Evolutionary conservation across 768 basidiomycete genomes (phyloP).

Genomic region (Auriculariales sp.): DNA sequence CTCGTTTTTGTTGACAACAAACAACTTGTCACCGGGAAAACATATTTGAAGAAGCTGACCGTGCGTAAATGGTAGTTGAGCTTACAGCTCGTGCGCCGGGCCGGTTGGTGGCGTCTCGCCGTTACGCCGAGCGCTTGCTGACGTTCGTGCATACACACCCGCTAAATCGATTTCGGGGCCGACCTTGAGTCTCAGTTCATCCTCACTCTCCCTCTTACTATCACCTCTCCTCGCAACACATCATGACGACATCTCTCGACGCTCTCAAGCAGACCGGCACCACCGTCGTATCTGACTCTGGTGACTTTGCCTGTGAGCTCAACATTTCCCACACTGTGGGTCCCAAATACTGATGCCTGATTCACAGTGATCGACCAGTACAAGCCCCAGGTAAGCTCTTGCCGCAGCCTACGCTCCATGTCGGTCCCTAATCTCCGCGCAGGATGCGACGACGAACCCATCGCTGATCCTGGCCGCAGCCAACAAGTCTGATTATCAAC

Average conservation of each 20-base stretch:
- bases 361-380: slow-evolving; percentile 79
- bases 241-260: slow-evolving; percentile 23
- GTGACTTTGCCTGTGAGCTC: slow-evolving; percentile 72
- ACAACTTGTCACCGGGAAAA: too few species aligned
- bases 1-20: too few species aligned
- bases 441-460: slow-evolving; percentile 98
- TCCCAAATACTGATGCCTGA: slow-evolving; percentile 4
- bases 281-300: slow-evolving; percentile 93
- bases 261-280: slow-evolving; percentile 83
- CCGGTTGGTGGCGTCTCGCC: too few species aligned
- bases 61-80: too few species aligned
- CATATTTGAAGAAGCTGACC: too few species aligned
- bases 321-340: not conserved
- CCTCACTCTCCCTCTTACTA: too few species aligned
- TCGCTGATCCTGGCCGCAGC: slow-evolving; percentile 82
- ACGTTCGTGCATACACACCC: too few species aligned
- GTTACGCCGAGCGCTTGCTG: too few species aligned
- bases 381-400: slow-evolving; percentile 66
- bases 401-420: not conserved
- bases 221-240: too few species aligned
- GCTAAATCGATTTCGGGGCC: too few species aligned
- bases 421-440: not conserved
- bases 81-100: too few species aligned
- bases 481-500: slow-evolving; percentile 74
- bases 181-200: too few species aligned